phyloP scores from a whole-genome alignment of 2,329 filamentous ascomycete genomes.

The Pyrenophora tritici-repentis region DNA sequence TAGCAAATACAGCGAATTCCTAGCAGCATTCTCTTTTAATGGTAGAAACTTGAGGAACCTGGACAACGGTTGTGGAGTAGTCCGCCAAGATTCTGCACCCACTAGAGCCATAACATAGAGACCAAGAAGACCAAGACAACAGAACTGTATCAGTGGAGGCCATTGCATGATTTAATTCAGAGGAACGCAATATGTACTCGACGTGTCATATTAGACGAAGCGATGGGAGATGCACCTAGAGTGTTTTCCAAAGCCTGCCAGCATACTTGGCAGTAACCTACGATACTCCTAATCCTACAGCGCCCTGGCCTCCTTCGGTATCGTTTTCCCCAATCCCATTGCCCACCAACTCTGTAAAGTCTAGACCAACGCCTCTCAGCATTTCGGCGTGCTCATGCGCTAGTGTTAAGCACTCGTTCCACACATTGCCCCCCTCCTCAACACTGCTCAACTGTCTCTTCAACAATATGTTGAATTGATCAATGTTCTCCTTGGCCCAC shows the following conservation, averaged over 20 bases:
- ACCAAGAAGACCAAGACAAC: no score
- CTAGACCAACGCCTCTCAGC: constrained; percentile 82
- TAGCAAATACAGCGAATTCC: no score
- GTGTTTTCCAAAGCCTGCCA: not conserved
- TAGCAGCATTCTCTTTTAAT: no score
- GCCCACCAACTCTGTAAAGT: constrained; percentile 83
- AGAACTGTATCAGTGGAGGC: no score
- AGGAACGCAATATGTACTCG: no score
- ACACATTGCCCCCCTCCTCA: constrained; percentile 73
- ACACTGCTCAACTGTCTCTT: constrained; percentile 85
- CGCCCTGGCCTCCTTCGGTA: not conserved
- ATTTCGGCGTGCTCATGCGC: constrained; percentile 80
- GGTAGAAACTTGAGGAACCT: no score
- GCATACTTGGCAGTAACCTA: not conserved
- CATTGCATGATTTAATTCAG: no score
- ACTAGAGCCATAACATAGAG: no score
- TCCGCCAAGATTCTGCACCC: no score
- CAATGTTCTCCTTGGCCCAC: constrained; percentile 96
- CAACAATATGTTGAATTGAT: constrained; percentile 84
- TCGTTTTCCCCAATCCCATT: constrained; percentile 25
- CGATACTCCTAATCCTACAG: constrained; percentile 39
- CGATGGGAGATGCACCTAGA: not conserved
- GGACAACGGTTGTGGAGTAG: no score
- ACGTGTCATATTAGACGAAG: not conserved
- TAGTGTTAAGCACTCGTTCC: constrained; percentile 80